Evolutionary conservation across 345 rosid species (phyloP).

Genomic region (Kandelia obovata): DNA sequence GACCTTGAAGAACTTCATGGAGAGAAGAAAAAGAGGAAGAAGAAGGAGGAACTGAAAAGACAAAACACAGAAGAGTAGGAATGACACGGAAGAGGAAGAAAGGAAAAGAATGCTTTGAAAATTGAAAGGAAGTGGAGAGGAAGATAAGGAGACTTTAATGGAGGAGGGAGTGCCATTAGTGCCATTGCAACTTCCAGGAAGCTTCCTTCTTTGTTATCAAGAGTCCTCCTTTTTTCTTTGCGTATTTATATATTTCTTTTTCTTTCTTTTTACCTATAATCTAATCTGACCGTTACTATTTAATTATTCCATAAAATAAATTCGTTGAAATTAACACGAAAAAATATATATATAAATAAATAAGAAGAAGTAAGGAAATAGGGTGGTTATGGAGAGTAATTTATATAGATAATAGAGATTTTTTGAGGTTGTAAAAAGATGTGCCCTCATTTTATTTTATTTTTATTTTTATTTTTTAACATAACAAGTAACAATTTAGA

Average conservation of each 20-base stretch:
- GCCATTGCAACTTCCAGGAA: constrained; percentile 85
- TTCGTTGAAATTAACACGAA: no score
- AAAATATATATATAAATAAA: no score
- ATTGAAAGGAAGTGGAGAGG: constrained; percentile 29
- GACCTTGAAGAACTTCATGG: constrained; percentile 42
- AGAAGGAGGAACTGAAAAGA: background rate
- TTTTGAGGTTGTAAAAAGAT: no score
- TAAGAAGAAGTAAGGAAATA: no score
- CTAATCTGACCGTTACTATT: background rate
- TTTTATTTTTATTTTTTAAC: no score
- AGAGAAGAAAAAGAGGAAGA: background rate
- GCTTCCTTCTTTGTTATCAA: constrained; percentile 35
- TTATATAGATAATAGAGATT: no score
- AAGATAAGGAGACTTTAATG: constrained; percentile 45
- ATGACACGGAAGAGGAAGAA: background rate
- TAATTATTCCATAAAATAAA: background rate
- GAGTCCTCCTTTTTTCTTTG: background rate
- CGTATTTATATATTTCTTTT: background rate
- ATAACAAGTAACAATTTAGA: no score
- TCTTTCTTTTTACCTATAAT: background rate
- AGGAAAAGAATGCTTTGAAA: constrained; percentile 1
- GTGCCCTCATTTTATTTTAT: no score
- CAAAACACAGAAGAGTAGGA: background rate
- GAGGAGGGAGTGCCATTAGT: constrained; percentile 10
- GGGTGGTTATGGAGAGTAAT: no score